Percentiles rank a stretch among this genome's conserved stretches.
These are phyloP conservation scores for Peltaster fructicola DNA, from an alignment of 2,329 filamentous ascomycete species.

Conservation along the genomic window DNA sequence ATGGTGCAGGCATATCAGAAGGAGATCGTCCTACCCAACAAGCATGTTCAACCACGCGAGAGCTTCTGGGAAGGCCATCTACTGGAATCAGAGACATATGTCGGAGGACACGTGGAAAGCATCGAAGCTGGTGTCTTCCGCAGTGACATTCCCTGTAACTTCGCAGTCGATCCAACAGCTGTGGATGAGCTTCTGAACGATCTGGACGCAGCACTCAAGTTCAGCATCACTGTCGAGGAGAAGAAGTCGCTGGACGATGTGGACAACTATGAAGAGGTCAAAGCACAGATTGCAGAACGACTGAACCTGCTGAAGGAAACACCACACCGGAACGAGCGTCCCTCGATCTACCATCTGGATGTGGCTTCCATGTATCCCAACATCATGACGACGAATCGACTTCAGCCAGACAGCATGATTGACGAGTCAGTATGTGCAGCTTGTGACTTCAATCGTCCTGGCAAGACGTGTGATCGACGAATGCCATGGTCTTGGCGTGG, in stretches of 20 bases:
- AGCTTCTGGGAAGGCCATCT: constrained; percentile 94
- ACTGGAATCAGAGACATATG: constrained; percentile 92
- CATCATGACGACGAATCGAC: constrained; percentile 97
- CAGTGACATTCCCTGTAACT: constrained; percentile 87
- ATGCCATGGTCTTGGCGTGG: constrained; percentile 97
- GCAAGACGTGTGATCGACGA: constrained; percentile 88
- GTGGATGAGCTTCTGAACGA: constrained; percentile 78
- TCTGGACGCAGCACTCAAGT: constrained; percentile 73
- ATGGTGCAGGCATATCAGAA: constrained; percentile 97
- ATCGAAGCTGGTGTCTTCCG: constrained; percentile 96
- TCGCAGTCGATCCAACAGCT: constrained; percentile 72
- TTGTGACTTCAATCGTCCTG: constrained; percentile 94
- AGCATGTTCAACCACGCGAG: constrained; percentile 79
- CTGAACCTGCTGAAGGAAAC: constrained; percentile 59
- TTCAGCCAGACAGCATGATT: constrained; percentile 99
- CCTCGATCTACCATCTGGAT: constrained; percentile 93
- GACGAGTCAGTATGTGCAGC: constrained; percentile 89
- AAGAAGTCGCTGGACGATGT: constrained; percentile 35
- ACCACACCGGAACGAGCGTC: constrained; percentile 68
- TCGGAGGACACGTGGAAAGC: constrained; percentile 96
- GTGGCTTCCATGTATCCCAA: constrained; percentile 99
- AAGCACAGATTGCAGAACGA: constrained; percentile 57
- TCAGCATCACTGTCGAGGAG: constrained; percentile 44
- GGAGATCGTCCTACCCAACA: constrained; percentile 86
- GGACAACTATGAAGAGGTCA: constrained; percentile 43